Evolutionary conservation across 2,329 filamentous ascomycete species (phyloP).

Genomic region (Aspergillus sp.): DNA sequence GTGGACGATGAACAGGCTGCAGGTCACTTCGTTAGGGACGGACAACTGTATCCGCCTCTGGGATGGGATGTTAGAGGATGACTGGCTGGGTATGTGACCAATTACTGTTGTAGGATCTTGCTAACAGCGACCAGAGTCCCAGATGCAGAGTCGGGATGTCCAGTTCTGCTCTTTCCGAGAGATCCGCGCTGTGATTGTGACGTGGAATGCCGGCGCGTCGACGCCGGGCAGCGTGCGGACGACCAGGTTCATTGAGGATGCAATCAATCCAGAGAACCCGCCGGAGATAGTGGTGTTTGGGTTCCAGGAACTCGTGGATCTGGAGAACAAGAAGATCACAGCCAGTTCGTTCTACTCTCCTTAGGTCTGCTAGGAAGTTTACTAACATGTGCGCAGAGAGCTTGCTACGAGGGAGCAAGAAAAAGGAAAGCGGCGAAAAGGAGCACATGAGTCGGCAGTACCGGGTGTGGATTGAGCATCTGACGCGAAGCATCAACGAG

Average conservation of each 20-base stretch:
- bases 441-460: constrained; percentile 97
- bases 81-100: constrained; percentile 80
- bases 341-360: constrained; percentile 52
- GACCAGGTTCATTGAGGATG: constrained; percentile 67
- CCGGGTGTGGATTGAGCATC: constrained; percentile 87
- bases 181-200: constrained; percentile 70
- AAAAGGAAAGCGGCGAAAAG: constrained; percentile 66
- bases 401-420: constrained; percentile 68
- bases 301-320: constrained; percentile 95
- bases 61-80: constrained; percentile 88
- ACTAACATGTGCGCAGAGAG: constrained; percentile 48
- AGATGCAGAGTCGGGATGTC: constrained; percentile 75
- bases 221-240: constrained; percentile 80
- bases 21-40: constrained; percentile 77
- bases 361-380: background rate
- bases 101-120: constrained; percentile 13
- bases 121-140: constrained; percentile 47
- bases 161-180: constrained; percentile 82
- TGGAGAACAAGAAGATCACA: constrained; percentile 94
- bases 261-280: constrained; percentile 64
- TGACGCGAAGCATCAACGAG: constrained; percentile 73
- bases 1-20: constrained; percentile 73
- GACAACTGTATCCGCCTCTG: constrained; percentile 78
- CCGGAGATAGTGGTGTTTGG: constrained; percentile 92
- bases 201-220: constrained; percentile 95